Evolutionary conservation across 2,329 filamentous ascomycete species (phyloP).

Genomic region (Ophioceras dolichostomum): DNA sequence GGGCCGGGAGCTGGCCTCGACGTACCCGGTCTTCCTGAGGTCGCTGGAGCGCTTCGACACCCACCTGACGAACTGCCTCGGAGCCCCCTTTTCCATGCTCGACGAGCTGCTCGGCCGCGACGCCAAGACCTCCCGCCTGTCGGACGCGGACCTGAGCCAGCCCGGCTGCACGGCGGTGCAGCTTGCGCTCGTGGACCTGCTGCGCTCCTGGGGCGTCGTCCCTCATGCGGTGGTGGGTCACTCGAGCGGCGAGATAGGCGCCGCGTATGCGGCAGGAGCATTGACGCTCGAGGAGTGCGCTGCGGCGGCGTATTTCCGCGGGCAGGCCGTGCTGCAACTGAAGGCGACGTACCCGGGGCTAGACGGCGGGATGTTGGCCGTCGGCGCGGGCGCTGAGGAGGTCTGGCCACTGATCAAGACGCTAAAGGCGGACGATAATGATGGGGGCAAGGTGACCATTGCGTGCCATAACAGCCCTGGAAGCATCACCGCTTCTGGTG

Average conservation of each 20-base stretch:
- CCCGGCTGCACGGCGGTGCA: slow-evolving; percentile 8
- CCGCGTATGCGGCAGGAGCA: slow-evolving; percentile 5
- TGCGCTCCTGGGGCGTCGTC: slow-evolving; percentile 3
- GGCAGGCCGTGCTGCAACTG: slow-evolving; percentile 4
- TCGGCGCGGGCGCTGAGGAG: slow-evolving; percentile 3
- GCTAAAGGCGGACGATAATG: background rate
- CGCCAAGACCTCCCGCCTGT: slow-evolving; percentile 9
- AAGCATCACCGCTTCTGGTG: slow-evolving; percentile 18
- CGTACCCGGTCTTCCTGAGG: slow-evolving; percentile 10
- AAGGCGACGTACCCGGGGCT: slow-evolving; percentile 3
- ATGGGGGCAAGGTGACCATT: slow-evolving; percentile 4
- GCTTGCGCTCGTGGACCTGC: slow-evolving; percentile 5
- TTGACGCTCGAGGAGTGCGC: slow-evolving; percentile 7
- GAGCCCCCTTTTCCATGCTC: slow-evolving; percentile 13
- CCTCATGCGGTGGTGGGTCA: slow-evolving; percentile 10
- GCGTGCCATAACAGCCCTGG: slow-evolving; percentile 11
- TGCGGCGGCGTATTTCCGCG: slow-evolving; percentile 5
- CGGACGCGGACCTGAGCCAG: slow-evolving; percentile 14
- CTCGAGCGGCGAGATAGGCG: slow-evolving; percentile 8
- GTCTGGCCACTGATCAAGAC: slow-evolving; percentile 7
- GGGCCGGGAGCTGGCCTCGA: slow-evolving; percentile 12
- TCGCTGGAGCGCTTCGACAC: slow-evolving; percentile 11
- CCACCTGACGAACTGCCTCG: slow-evolving; percentile 9
- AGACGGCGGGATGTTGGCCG: slow-evolving; percentile 9
- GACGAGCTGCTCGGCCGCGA: slow-evolving; percentile 13